Base-by-base conservation (phyloP, 1,139 yeast species). In the Sugiyamaella neomexicana region DNA sequence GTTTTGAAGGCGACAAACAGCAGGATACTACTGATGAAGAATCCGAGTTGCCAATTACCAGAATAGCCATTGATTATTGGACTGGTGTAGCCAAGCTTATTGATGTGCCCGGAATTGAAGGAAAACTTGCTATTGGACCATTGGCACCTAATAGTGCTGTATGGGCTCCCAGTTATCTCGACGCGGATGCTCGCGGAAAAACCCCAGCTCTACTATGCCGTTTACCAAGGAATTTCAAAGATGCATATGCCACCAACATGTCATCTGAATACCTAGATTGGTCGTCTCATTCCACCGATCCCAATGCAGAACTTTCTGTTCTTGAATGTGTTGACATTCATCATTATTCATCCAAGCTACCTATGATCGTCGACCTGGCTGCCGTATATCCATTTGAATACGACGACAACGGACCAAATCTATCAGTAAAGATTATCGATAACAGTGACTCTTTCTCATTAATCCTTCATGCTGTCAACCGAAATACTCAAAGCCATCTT, bases 1-100 rank as follows among this genome's bases (percentile, higher is more conserved):
- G 89, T 0, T 79, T 83, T 62, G 89, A 84, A 50, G 34, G 46
- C 8, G 40, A 40, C 8, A 20, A 13, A 6, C 10, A 38, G 37
- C 3, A 42, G 37, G 9, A 34, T 38, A 2, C 37, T 51, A 34
- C 29, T 39, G 32, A 45, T 39, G 32, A 36, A 31, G 42, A 23
- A 2, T 13, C 42, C 8, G 40, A 40, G 2, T 6, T 25, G 5
- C 15, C 37, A 9, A 31, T 38, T 31, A 41, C 38, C 5, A 13
- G 27, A 23, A 36, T 49, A 20, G 17, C 13, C 3, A 41, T 49
- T 32, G 52, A 49, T 16, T 15, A 42, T 20, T 54, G 39, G 46
- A 34, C 32, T 15, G 44, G 53, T 15, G 37, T 47, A 5, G 10
- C 45, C 8, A 38, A 37, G 27, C 13, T 44, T 20, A n/a, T 42